These are phyloP conservation scores for Diplodia seriata DNA, from an alignment of 2,329 filamentous ascomycete species.

Conservation along the genomic window DNA sequence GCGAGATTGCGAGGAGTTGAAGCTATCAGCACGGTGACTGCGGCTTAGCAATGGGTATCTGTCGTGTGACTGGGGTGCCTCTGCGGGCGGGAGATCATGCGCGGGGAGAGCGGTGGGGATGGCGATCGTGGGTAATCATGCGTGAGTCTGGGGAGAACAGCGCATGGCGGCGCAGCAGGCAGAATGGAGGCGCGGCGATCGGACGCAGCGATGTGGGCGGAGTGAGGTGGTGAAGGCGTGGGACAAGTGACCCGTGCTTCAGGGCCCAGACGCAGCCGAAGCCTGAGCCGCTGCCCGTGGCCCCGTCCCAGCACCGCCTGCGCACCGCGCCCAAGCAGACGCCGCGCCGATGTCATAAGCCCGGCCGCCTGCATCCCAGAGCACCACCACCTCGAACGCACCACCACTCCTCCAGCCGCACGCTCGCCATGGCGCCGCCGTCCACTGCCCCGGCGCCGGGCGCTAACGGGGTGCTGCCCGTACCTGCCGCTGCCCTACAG, in stretches of 20 bases:
- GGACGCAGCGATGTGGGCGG: slow-evolving; percentile 28
- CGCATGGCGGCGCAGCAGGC: slow-evolving; percentile 30
- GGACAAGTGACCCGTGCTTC: slow-evolving; percentile 24
- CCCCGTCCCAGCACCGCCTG: slow-evolving; percentile 5
- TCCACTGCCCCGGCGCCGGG: slow-evolving; percentile 34
- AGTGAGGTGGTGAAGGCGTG: slow-evolving; percentile 20
- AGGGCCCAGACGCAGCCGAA: slow-evolving; percentile 27
- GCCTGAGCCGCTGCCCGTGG: slow-evolving; percentile 9
- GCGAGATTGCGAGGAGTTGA: slow-evolving; percentile 7
- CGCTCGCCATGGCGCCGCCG: slow-evolving; percentile 33
- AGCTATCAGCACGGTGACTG: slow-evolving; percentile 25
- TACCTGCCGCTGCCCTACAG: slow-evolving; percentile 43
- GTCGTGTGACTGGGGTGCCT: slow-evolving; percentile 40
- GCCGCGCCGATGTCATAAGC: slow-evolving; percentile 19
- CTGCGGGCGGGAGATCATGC: slow-evolving; percentile 19
- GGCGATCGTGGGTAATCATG: slow-evolving; percentile 32
- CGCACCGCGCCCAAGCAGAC: background rate
- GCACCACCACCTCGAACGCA: slow-evolving; percentile 7
- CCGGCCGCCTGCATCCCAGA: slow-evolving; percentile 3
- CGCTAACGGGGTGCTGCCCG: slow-evolving; percentile 50
- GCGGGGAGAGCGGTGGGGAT: slow-evolving; percentile 18
- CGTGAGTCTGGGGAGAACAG: slow-evolving; percentile 24
- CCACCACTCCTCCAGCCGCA: slow-evolving; percentile 18
- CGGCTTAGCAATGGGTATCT: slow-evolving; percentile 33
- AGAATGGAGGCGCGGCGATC: slow-evolving; percentile 25